These are phyloP conservation scores for Vitellaria paradoxa DNA, from an alignment of 179 eudicot species.

Conservation along the genomic window DNA sequence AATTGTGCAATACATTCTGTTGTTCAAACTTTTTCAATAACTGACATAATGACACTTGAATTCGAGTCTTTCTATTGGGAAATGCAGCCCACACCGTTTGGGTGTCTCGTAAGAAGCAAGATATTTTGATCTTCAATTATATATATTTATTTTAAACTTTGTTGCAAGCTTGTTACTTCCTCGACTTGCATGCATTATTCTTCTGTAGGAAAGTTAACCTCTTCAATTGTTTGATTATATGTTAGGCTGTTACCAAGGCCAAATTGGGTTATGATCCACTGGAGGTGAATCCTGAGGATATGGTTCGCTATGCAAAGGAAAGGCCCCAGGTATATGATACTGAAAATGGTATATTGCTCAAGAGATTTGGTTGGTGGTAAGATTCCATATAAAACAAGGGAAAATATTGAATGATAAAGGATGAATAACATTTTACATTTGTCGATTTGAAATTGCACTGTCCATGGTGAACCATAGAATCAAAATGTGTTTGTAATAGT, in stretches of 20 bases:
- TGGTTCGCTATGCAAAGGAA: constrained; percentile 93
- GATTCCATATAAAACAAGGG: background rate
- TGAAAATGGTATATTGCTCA: background rate
- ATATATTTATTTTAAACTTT: background rate
- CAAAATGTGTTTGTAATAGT: background rate
- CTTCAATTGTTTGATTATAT: constrained; percentile 7
- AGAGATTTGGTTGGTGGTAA: background rate
- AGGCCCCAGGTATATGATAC: constrained; percentile 73
- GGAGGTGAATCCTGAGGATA: constrained; percentile 99
- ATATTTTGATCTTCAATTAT: background rate
- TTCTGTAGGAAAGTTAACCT: constrained; percentile 3
- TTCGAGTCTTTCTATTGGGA: no score
- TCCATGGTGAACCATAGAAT: background rate
- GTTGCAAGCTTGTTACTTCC: background rate
- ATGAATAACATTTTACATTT: background rate
- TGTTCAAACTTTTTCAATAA: no score
- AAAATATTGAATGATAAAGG: background rate
- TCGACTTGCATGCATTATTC: background rate
- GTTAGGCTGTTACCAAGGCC: constrained; percentile 94
- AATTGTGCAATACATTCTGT: background rate
- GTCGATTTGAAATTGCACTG: background rate
- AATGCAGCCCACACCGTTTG: no score
- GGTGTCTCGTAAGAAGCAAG: background rate
- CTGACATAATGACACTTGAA: no score
- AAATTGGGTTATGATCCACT: constrained; percentile 95